Percentiles rank a stretch among this genome's conserved stretches.
phyloP scores from a whole-genome alignment of 2,329 filamentous ascomycete genomes.

The Aureobasidium leucospermi region DNA sequence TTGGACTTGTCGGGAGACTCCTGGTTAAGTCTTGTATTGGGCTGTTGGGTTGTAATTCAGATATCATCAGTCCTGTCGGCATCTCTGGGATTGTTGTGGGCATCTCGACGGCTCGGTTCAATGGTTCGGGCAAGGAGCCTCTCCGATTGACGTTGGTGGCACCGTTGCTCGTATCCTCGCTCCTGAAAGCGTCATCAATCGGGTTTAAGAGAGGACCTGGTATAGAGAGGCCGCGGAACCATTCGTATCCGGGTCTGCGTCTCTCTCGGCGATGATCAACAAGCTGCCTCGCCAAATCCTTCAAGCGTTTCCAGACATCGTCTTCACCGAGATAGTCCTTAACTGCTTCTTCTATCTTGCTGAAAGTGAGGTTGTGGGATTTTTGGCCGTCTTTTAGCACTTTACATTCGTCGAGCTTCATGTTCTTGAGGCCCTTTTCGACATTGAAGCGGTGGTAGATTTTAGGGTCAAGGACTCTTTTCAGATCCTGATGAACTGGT shows the following conservation, averaged over 20 bases:
- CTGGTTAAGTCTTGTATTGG: not conserved
- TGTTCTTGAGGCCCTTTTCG: not conserved
- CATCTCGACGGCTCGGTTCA: not conserved
- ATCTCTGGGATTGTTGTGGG: not conserved
- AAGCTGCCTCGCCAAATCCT: not conserved
- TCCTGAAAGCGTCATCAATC: not conserved
- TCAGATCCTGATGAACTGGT: not conserved
- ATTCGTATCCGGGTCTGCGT: not conserved
- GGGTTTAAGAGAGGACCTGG: not conserved
- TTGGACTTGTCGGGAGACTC: not conserved
- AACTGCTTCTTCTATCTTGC: not conserved
- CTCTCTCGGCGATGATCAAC: constrained; percentile 3
- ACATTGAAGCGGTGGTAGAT: constrained; percentile 11
- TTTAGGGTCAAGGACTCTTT: not conserved
- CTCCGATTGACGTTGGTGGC: not conserved
- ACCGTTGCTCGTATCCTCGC: not conserved
- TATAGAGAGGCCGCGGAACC: not conserved
- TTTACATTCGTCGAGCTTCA: constrained; percentile 9
- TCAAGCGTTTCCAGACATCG: not conserved
- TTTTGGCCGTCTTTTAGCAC: not conserved
- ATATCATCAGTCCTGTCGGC: not conserved
- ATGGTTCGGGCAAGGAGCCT: not conserved
- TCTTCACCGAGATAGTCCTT: not conserved
- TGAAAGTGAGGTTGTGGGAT: not conserved
- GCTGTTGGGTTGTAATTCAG: not conserved